Base-by-base conservation (phyloP, 768 basidiomycete genomes). In the Russula griseocarnosa region DNA sequence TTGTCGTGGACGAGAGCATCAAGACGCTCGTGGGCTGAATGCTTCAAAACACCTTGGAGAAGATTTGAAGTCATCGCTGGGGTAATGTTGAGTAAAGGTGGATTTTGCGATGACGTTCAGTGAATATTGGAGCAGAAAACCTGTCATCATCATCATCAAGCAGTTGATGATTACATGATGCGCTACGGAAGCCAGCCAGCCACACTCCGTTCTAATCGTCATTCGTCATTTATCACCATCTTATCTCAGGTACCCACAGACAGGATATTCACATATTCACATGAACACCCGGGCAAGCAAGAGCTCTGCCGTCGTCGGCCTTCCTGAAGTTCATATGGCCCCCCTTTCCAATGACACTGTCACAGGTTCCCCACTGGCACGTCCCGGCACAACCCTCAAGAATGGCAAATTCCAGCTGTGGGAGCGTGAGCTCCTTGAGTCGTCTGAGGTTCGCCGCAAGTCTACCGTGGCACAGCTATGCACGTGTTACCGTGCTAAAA, bases 391-490 rank as follows among this genome's bases (percentile, higher is more conserved):
- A 3, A 90, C 86, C 2, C 62, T 87, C 58, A 84, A 82, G 69
- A 78, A 79, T 51, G 67, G 71, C 0, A 82, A 81, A 10, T 78
- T 86, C 55, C 79, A 91, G 73, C 74, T 86, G 22, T 94, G 94
- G 93, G 94, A 99, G 76, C 83, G 82, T 67, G 88, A 93, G 69
- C 78, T 97, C 40, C 72, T 97, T 51, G 87, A 91, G 44, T 94
- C 85, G 64, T 74, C 86, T 16, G 97, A 98, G 74, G 88, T 98
- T 58, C 92, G 85, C 74, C 84, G 97, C 60, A 98, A 99, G 74
- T 90, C 96, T 1, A 98, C 95, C 1, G 93, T 99, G 11, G 94
- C 95, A 22, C 97, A 99, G 72, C 84, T 99, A 52, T 99, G 94
- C 95, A 73, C 71, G 87, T 80, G 40, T 26, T 58, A 57, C 38